Evolutionary conservation across 2,329 filamentous ascomycete genomes (phyloP).

Genomic region (Calonectria hongkongensis): DNA sequence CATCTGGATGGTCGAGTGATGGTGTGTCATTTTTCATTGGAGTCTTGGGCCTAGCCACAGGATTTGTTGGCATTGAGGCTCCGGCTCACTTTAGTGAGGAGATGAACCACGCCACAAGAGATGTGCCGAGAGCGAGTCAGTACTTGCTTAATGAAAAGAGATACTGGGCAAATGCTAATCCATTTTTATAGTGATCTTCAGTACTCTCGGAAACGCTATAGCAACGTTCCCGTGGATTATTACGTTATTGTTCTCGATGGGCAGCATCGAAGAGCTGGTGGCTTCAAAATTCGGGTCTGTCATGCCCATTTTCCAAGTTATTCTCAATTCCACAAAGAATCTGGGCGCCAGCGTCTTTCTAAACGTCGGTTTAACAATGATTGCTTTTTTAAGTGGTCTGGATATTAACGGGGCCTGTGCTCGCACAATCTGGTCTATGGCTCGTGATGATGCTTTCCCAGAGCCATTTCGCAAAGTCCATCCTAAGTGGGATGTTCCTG

Average conservation of each 20-base stretch:
- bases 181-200: conserved; percentile 18
- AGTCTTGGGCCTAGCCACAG: conserved; percentile 12
- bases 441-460: conserved; percentile 27
- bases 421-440: conserved; percentile 36
- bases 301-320: conserved; percentile 34
- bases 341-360: not conserved
- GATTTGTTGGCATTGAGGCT: conserved; percentile 19
- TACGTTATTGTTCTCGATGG: conserved; percentile 26
- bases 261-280: conserved; percentile 10
- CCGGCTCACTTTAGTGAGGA: conserved; percentile 35
- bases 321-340: conserved; percentile 15
- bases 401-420: conserved; percentile 32
- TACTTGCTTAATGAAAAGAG: not conserved
- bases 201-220: conserved; percentile 17
- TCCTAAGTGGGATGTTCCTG: conserved; percentile 29
- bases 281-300: conserved; percentile 17
- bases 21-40: conserved; percentile 33
- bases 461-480: conserved; percentile 23
- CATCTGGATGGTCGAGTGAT: conserved; percentile 25
- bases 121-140: conserved; percentile 32
- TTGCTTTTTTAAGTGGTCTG: conserved; percentile 23
- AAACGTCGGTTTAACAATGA: not conserved
- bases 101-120: conserved; percentile 21
- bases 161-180: not conserved
- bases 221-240: conserved; percentile 29